Percentiles rank a stretch among this genome's conserved stretches.
Evolutionary conservation across 345 rosid species (phyloP).

Genomic region (Litchi chinensis): DNA sequence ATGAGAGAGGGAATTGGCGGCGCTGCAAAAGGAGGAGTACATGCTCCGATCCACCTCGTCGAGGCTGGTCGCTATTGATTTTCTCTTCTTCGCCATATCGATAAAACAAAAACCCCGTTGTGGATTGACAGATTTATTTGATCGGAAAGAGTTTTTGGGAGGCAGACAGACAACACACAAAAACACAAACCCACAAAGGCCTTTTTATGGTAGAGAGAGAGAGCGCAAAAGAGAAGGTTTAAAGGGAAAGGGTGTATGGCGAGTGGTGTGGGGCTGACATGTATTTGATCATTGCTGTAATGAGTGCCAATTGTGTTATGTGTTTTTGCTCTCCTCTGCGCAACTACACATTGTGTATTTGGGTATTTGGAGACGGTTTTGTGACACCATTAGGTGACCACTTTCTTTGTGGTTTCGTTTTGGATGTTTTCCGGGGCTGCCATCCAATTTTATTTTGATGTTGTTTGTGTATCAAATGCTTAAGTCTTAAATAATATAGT

Average conservation of each 20-base stretch:
- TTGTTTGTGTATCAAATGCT: fast-evolving
- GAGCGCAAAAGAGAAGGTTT: neutral
- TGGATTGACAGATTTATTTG: neutral
- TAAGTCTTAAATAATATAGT: no score
- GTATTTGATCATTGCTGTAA: neutral
- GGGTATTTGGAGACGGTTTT: no score
- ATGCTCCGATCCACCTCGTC: slow-evolving; percentile 98
- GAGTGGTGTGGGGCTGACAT: slow-evolving; percentile 1
- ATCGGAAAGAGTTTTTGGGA: neutral
- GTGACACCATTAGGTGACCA: no score
- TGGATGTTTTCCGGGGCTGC: no score
- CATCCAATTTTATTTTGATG: no score
- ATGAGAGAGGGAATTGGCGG: slow-evolving; percentile 90
- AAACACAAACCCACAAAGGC: neutral
- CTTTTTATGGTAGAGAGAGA: neutral
- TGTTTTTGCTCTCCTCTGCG: no score
- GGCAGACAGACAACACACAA: neutral
- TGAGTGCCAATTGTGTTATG: no score
- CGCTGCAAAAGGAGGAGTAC: slow-evolving; percentile 84
- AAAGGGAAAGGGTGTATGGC: neutral
- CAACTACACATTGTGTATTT: no score
- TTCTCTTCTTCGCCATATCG: slow-evolving; percentile 89
- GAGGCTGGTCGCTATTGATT: slow-evolving; percentile 78
- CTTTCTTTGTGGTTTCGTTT: no score
- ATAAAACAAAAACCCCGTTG: neutral